Percentiles rank a stretch among this genome's conserved stretches.
Conservation (phyloP, 306 rosid genomes). For the Astragalus membranaceus region DNA sequence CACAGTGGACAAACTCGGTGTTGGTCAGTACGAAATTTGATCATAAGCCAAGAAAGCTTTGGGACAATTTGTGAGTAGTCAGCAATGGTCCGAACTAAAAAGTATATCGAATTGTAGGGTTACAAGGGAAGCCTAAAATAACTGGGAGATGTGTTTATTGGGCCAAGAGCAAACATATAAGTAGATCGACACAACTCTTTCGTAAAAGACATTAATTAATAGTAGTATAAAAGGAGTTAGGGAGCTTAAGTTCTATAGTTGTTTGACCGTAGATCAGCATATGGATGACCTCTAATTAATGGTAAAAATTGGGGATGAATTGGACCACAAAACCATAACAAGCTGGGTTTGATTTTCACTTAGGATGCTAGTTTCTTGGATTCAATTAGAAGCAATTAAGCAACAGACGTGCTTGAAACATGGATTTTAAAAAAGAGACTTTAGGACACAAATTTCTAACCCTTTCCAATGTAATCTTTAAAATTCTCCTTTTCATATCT, state of each 20-base stretch:
- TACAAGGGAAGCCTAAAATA: too few species aligned
- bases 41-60: too few species aligned
- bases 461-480: slow-evolving; percentile 40
- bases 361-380: slow-evolving; percentile 85
- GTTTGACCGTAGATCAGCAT: slow-evolving; percentile 40
- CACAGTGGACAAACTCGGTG: too few species aligned
- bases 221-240: too few species aligned
- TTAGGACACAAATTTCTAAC: slow-evolving; percentile 69
- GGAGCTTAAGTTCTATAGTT: slow-evolving; percentile 1
- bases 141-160: too few species aligned
- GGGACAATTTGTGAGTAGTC: too few species aligned
- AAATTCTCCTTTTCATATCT: slow-evolving; percentile 25
- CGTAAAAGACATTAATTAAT: too few species aligned
- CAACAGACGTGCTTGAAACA: slow-evolving; percentile 31
- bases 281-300: slow-evolving; percentile 27
- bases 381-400: slow-evolving; percentile 37
- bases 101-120: too few species aligned
- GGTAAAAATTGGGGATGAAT: slow-evolving; percentile 16
- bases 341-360: slow-evolving; percentile 15
- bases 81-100: too few species aligned
- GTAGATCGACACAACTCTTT: too few species aligned
- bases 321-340: slow-evolving; percentile 27
- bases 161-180: too few species aligned
- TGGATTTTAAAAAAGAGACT: slow-evolving; percentile 47
- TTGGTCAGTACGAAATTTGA: too few species aligned